Base-by-base conservation (phyloP, 2,329 filamentous ascomycete genomes). In the Xenosphaeropsis pyriputrescens region DNA sequence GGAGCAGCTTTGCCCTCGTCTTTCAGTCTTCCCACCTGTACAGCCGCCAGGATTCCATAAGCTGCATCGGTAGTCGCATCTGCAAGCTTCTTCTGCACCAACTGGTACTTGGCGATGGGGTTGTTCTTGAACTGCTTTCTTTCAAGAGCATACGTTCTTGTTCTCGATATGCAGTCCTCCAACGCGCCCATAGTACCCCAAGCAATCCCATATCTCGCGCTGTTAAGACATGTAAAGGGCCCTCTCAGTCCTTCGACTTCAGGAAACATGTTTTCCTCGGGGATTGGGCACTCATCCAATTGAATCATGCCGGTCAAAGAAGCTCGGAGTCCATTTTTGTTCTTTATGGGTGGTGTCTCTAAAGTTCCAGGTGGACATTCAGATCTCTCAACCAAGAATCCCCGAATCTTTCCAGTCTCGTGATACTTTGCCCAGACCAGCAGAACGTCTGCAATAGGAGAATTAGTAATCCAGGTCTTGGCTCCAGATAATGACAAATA, bases 231-330 rank as follows among this genome's bases (percentile, higher is more conserved):
- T 45, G 81, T 80, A 56, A 98, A 98, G 3, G 91, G 91, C 0
- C 91, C 91, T 43, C 64, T 72, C 22, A 98, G 67, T 5, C 91
- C 91, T 56, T 94, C 84, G 5, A 94, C 72, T 1, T 83, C 73
- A 1, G 88, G 88, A 51, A 98, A 86, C 86, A 98, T 93, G 63
- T 95, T 94, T 49, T 75, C 83, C 47, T 79, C 76, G 0, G 86
- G 79, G 0, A 98, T 85, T 1, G 91, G 89, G 47, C 84, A 88
- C 45, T 82, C 77, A 46, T 95, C 89, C 54, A 98, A 71, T 49
- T 94, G 86, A 47, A 98, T 95, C 91, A 96, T 96, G 40, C 91
- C 91, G 1, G 91, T 98, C 45, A 95, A 82, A 11, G 85, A 93
- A 11, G 91, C 91, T 41, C 91, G 72, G 22, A 98, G 73, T 2